Evolutionary conservation across 768 basidiomycete genomes (phyloP).

Genomic region (Lyophyllum decastes): DNA sequence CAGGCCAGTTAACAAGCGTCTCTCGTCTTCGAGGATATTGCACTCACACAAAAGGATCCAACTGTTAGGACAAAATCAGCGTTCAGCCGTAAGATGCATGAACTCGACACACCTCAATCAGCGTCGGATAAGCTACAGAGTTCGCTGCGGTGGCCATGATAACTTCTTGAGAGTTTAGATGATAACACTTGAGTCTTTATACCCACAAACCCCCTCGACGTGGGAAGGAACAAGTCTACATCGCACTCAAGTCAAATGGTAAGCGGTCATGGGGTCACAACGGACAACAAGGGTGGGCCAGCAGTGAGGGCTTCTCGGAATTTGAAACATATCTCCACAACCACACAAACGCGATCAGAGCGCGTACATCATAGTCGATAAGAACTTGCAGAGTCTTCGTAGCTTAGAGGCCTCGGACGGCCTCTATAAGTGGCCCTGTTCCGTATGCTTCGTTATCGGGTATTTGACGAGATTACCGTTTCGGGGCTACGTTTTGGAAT

Average conservation of each 20-base stretch:
- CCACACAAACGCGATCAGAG: neutral
- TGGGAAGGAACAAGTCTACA: slow-evolving; percentile 3
- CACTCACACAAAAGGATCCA: slow-evolving; percentile 70
- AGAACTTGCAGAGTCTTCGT: neutral
- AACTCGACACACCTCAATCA: slow-evolving; percentile 48
- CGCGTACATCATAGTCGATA: neutral
- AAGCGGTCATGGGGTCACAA: slow-evolving; percentile 1
- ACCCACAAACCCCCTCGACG: neutral
- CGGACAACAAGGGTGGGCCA: neutral
- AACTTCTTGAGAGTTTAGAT: neutral
- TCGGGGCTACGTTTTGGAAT: neutral
- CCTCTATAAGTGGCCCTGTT: neutral
- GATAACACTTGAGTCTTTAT: slow-evolving; percentile 3
- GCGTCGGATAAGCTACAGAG: slow-evolving; percentile 58
- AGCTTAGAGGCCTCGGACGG: neutral
- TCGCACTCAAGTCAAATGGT: neutral
- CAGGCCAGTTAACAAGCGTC: neutral
- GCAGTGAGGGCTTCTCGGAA: neutral
- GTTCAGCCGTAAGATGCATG: neutral
- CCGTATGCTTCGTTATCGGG: neutral
- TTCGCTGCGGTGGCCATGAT: slow-evolving; percentile 64
- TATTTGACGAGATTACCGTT: neutral
- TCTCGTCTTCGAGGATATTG: neutral
- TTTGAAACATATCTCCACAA: neutral
- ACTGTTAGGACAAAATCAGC: slow-evolving; percentile 32